These are phyloP conservation scores for Kwoniella mangroviensis DNA, from an alignment of 768 basidiomycete genomes.

Conservation along the genomic window DNA sequence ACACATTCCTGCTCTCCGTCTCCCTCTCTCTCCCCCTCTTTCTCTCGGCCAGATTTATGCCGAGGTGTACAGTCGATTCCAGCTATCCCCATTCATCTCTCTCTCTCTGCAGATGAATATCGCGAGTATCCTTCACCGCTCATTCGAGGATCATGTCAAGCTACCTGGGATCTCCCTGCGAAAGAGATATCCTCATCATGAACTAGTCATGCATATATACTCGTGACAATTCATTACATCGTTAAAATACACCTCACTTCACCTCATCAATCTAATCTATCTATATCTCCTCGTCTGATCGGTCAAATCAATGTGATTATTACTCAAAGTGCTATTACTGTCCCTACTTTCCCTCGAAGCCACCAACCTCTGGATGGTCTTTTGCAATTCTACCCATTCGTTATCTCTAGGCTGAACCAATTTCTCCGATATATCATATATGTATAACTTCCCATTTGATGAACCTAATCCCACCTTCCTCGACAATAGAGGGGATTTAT, in stretches of 20 bases:
- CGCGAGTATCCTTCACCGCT: too few relatives aligned
- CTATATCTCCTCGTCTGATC: slow-evolving; percentile 1
- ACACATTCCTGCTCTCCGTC: neutral
- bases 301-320: neutral
- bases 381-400: slow-evolving; percentile 93
- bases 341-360: slow-evolving; percentile 14
- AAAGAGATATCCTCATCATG: neutral
- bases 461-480: slow-evolving; percentile 86
- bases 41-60: neutral
- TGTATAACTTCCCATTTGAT: slow-evolving; percentile 87
- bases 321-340: neutral
- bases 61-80: neutral
- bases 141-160: too few relatives aligned
- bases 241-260: neutral
- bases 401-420: slow-evolving; percentile 76
- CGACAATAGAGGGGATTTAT: slow-evolving; percentile 73
- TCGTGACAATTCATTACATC: slow-evolving; percentile 6
- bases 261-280: neutral
- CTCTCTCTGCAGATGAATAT: too few relatives aligned
- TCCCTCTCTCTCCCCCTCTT: neutral
- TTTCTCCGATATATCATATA: slow-evolving; percentile 94
- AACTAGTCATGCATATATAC: neutral
- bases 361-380: slow-evolving; percentile 72
- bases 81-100: too few relatives aligned
- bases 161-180: too few relatives aligned